These are phyloP conservation scores for Mortierella polycephala DNA, from an alignment of 371 early-diverging fungal species.

Conservation along the genomic window DNA sequence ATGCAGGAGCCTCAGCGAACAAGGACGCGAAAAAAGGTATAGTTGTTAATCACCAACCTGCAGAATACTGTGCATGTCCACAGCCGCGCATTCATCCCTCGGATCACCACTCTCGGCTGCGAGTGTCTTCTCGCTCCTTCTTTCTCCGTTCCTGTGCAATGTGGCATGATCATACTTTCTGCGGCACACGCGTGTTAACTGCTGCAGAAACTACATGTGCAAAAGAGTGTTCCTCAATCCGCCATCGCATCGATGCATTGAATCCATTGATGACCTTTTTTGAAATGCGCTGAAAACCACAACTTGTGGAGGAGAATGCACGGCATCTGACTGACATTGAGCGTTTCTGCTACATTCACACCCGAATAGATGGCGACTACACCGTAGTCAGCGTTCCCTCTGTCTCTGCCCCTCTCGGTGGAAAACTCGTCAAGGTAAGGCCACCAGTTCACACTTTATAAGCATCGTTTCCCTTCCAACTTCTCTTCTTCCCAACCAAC, in stretches of 20 bases:
- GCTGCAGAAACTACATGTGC: too few species aligned
- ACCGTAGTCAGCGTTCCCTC: slow-evolving; percentile 10
- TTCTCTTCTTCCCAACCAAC: neutral
- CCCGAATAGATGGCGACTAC: slow-evolving; percentile 4
- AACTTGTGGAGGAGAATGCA: neutral
- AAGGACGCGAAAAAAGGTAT: slow-evolving; percentile 29
- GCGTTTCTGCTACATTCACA: slow-evolving; percentile 6
- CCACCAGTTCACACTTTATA: neutral
- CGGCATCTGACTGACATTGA: neutral
- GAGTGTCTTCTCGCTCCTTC: too few species aligned
- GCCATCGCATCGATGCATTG: too few species aligned
- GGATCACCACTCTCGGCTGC: neutral
- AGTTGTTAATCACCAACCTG: neutral
- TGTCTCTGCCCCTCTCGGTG: slow-evolving; percentile 21
- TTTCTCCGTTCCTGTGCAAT: too few species aligned
- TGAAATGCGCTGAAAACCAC: too few species aligned
- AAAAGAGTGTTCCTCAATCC: too few species aligned
- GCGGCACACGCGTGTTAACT: too few species aligned
- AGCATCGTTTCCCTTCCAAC: neutral
- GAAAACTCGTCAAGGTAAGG: slow-evolving; percentile 50
- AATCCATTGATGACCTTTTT: too few species aligned
- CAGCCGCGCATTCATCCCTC: neutral
- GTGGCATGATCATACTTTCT: too few species aligned
- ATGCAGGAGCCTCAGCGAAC: slow-evolving; percentile 21
- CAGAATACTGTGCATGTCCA: too few species aligned